These are phyloP conservation scores for Pythium apleroticum DNA, from an alignment of 352 stramenopile genomes.

Conservation along the genomic window DNA sequence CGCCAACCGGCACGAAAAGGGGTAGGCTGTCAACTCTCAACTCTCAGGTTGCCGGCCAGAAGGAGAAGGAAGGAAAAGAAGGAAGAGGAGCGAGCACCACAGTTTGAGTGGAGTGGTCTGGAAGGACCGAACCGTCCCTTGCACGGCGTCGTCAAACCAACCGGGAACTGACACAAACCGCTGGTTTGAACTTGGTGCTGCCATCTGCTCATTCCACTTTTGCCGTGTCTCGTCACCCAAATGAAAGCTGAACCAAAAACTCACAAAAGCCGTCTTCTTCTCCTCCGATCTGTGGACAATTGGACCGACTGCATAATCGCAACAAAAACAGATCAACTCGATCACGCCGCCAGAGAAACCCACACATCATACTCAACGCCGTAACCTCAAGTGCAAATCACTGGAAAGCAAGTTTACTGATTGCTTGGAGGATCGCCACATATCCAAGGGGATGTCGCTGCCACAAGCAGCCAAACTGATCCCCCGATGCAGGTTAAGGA, in stretches of 20 bases:
- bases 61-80: conserved; percentile 13
- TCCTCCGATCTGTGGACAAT: background rate
- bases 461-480: too few relatives aligned
- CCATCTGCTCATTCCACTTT: background rate
- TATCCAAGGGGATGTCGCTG: too few relatives aligned
- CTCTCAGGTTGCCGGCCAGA: background rate
- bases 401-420: background rate
- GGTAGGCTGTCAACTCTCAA: background rate
- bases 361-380: background rate
- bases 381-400: background rate
- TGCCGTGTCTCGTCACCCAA: conserved; percentile 6
- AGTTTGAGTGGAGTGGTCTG: background rate
- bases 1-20: background rate
- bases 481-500: background rate
- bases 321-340: conserved; percentile 8
- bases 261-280: background rate
- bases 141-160: conserved; percentile 23
- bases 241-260: background rate
- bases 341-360: background rate
- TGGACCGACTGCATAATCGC: conserved; percentile 5
- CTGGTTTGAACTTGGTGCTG: conserved; percentile 20
- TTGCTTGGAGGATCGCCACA: background rate
- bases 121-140: conserved; percentile 10
- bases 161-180: conserved; percentile 14
- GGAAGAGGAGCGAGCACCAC: background rate